Evolutionary conservation across 495 filamentous ascomycete species (phyloP), one percentile per base, ranked within the genome.

Genomic region (Aspergillus diversus): DNA sequence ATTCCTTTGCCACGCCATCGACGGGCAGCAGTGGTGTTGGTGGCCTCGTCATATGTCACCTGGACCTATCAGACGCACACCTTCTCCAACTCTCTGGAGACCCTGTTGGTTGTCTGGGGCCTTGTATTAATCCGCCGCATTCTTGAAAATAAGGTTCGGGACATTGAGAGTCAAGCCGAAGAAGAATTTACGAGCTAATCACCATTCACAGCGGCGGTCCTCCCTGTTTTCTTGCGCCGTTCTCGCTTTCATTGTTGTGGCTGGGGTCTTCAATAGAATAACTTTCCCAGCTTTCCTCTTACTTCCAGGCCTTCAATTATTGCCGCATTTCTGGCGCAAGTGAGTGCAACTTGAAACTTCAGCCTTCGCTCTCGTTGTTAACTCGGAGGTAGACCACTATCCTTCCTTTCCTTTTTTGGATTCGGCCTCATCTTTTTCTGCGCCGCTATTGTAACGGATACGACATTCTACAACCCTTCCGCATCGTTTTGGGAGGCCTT

Each of bases 51-150:
- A 27, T 99, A 98, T 77, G 94, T 97, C 66, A 98, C 95, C 52
- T 98, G 95, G 96, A 97, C 96, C 47, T 97, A 91, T 79, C 95
- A 99, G 79, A 96, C 91, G 47, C 95, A 99, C 80, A 98, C 96
- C 37, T 98, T 99, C 77, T 98, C 95, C 72, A 99, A 99, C 75
- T 92, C 92, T 55, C 85, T 97, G 68, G 95, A 99, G 78, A 97
- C 95, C 1, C 81, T 99, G 67, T 83, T 91, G 34, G 93, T 99
- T 16, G 82, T 88, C 53, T 98, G 96, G 95, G 90, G 90, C 63
- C 71, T 99, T 75, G 92, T 97, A 55, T 80, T 98, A 69, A 90
- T 97, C 69, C 87, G 88, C 71, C 87, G 94, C 69, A 93, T 98
- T 64, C 76, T 87, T 37, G 88, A 86, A 39, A 87, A 86, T 66